These are phyloP conservation scores for Sugiyamaella paludigena DNA, from an alignment of 1,139 yeast species.

Conservation along the genomic window DNA sequence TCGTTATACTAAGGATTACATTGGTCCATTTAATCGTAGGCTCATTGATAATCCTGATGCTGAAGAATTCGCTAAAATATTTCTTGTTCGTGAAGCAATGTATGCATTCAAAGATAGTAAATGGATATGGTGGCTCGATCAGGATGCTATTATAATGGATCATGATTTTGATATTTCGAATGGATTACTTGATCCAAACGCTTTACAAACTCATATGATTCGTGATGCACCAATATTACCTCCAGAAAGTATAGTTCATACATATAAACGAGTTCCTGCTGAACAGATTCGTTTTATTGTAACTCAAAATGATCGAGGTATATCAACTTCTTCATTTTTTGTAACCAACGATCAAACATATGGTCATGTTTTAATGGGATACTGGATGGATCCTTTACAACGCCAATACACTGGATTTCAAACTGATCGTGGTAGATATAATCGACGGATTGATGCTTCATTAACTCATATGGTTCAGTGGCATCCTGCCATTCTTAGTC, in stretches of 20 bases:
- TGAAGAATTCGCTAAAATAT: slow-evolving; percentile 55
- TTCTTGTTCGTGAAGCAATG: slow-evolving; percentile 76
- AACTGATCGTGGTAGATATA: slow-evolving; percentile 49
- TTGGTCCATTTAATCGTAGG: slow-evolving; percentile 23
- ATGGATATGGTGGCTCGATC: slow-evolving; percentile 85
- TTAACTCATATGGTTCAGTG: slow-evolving; percentile 79
- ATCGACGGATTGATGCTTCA: slow-evolving; percentile 43
- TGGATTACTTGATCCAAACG: slow-evolving; percentile 48
- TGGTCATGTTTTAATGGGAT: slow-evolving; percentile 65
- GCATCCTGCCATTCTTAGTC: slow-evolving; percentile 80
- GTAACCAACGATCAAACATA: slow-evolving; percentile 56
- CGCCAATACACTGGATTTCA: slow-evolving; percentile 64
- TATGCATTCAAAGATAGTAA: slow-evolving; percentile 83
- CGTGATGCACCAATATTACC: slow-evolving; percentile 57
- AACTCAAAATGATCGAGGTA: slow-evolving; percentile 60
- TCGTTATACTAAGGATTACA: slow-evolving; percentile 81
- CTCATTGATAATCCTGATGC: slow-evolving; percentile 26
- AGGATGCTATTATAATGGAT: slow-evolving; percentile 72
- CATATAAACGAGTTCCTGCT: slow-evolving; percentile 62
- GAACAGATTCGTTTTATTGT: slow-evolving; percentile 55
- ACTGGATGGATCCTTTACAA: slow-evolving; percentile 67
- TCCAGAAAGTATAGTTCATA: slow-evolving; percentile 61
- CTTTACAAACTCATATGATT: slow-evolving; percentile 58
- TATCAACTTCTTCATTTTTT: slow-evolving; percentile 68
- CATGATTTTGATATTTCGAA: slow-evolving; percentile 51